A percentile compares a stretch with the other conserved stretches of the same genome.
Evolutionary conservation across 1,284 basidiomycete species (phyloP).

Genomic region (Cutaneotrichosporon sp.): DNA sequence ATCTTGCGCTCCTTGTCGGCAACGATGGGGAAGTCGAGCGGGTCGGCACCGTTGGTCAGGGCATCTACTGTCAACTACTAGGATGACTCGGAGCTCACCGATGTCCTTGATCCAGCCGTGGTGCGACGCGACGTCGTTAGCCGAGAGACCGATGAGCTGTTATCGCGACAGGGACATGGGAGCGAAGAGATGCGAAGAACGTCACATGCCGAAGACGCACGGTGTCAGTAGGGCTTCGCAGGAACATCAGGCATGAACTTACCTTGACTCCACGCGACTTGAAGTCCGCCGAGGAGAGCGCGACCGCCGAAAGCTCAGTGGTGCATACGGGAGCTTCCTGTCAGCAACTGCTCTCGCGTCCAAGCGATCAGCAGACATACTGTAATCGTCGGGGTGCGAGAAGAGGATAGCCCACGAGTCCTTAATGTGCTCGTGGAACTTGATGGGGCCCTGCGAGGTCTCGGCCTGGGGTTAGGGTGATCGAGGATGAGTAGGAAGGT

Average conservation of each 20-base stretch:
- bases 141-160: constrained; percentile 76
- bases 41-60: constrained; percentile 59
- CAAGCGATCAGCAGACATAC: background rate
- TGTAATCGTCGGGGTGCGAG: constrained; percentile 78
- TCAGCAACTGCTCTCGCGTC: constrained; percentile 58
- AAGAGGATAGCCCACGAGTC: constrained; percentile 88
- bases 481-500: background rate
- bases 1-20: constrained; percentile 86
- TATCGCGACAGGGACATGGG: constrained; percentile 4
- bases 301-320: constrained; percentile 95
- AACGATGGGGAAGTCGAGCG: constrained; percentile 91
- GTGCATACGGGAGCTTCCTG: constrained; percentile 70
- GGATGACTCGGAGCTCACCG: constrained; percentile 19
- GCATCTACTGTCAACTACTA: constrained; percentile 57
- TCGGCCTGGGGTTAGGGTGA: constrained; percentile 70
- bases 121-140: constrained; percentile 85
- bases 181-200: background rate
- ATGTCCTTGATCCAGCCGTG: constrained; percentile 89
- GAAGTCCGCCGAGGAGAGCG: constrained; percentile 82
- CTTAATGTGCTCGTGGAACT: constrained; percentile 89
- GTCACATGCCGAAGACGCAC: background rate
- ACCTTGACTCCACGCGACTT: constrained; percentile 80
- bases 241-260: constrained; percentile 10
- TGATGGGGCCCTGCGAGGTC: constrained; percentile 62
- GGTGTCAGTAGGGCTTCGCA: background rate